Evolutionary conservation across 352 stramenopile genomes (phyloP), one percentile per base, ranked within the genome.

Genomic region (Stramenopiles sp.): DNA sequence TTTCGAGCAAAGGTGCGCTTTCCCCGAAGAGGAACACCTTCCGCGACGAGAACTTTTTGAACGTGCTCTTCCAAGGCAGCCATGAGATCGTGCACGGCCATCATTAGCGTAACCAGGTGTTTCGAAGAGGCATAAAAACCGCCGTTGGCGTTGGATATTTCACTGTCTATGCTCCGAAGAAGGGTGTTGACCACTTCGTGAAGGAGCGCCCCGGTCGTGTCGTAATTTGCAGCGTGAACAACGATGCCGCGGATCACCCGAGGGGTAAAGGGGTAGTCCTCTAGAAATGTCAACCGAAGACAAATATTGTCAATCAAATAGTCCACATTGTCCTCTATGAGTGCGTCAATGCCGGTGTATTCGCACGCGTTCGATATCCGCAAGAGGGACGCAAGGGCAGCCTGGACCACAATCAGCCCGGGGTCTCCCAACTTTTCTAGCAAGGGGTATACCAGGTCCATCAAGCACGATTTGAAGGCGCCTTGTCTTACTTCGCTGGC

Each of bases 291-390:
- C 53, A 71, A 71, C 1, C 53, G 53, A 6, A 33, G 35, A 6
- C 53, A 71, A 6, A 71, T 71, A 71, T 6, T 71, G 35, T 71
- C 53, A 71, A 71, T 71, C 6, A 71, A 2, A 6, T 71, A 71
- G 12, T 71, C 53, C 12, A 71, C 2, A 71, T 71, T 71, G 4
- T 31, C 53, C 35, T 71, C 53, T 35, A 71, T 71, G 4, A 71
- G 2, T 2, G 33, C 31, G 12, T 71, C 35, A 2, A 71, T 71
- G 12, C 6, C 12, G 6, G 33, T 71, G 12, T 71, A 71, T 35
- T 6, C 6, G 35, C 53, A 71, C 12, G 12, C 53, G 6, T 35
- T 71, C 33, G 31, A 71, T 2, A 71, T 71, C 4, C 53, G 53
- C 35, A 35, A 35, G 35, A 71, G 33, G 6, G 31, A 71, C 33